Conservation (phyloP, 441 rosid species). For the Sinapis alba region DNA sequence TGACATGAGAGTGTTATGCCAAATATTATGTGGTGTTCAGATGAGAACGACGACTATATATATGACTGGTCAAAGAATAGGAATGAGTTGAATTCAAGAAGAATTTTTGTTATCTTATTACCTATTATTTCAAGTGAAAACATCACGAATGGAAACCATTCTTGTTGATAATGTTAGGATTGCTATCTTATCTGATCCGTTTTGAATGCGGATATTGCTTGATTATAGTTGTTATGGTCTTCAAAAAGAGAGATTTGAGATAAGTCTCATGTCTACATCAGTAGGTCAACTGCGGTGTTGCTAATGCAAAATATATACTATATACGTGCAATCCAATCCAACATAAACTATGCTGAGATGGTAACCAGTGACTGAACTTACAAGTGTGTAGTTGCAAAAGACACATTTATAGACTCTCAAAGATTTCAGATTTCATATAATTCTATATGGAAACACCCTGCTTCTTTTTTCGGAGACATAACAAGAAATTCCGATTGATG, state of each 20-base stretch:
- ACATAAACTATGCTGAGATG: background rate
- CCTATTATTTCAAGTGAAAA: background rate
- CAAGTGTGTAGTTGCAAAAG: background rate
- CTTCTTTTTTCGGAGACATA: background rate
- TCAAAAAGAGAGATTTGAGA: background rate
- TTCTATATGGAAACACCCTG: background rate
- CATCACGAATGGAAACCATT: background rate
- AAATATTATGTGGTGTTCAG: background rate
- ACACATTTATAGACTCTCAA: background rate
- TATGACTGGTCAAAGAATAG: background rate
- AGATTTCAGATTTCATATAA: background rate
- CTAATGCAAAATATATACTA: background rate
- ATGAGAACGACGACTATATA: background rate
- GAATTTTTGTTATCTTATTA: background rate
- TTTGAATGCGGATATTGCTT: background rate
- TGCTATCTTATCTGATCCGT: background rate
- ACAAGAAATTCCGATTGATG: background rate
- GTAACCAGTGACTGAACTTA: background rate
- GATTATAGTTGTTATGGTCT: background rate
- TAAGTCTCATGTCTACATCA: background rate
- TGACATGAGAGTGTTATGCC: background rate
- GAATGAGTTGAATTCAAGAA: background rate
- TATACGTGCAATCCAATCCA: background rate
- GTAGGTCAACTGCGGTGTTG: background rate
- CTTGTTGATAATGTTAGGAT: background rate